Conservation (phyloP, 202 grass and related monocot genomes). For the Bolboschoenoplectus hybrid region DNA sequence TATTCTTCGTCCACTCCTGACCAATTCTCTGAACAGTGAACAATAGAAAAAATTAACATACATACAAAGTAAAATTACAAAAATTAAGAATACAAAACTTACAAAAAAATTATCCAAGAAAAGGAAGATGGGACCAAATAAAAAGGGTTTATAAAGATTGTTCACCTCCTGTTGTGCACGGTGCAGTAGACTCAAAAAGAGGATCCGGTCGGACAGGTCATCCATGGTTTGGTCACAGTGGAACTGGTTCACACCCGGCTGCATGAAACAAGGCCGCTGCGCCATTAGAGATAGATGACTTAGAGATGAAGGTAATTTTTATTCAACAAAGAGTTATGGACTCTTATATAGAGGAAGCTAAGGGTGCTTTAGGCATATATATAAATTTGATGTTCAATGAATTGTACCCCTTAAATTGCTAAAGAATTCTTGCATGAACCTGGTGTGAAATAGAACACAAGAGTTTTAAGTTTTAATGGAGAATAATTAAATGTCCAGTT, state of each 20-base stretch:
- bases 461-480: neutral
- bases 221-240: slow-evolving; percentile 17
- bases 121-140: neutral
- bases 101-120: neutral
- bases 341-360: neutral
- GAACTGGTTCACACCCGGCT: neutral
- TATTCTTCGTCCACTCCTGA: neutral
- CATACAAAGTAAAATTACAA: neutral
- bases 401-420: slow-evolving; percentile 20
- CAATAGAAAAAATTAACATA: neutral
- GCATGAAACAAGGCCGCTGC: slow-evolving; percentile 13
- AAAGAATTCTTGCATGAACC: slow-evolving; percentile 18
- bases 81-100: neutral
- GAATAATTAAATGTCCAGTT: slow-evolving; percentile 2
- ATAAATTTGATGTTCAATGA: slow-evolving; percentile 18
- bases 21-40: slow-evolving; percentile 27
- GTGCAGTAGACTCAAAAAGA: neutral
- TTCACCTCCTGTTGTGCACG: neutral
- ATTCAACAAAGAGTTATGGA: neutral
- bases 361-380: slow-evolving; percentile 18
- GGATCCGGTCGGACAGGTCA: neutral
- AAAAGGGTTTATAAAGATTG: neutral
- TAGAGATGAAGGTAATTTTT: slow-evolving; percentile 19
- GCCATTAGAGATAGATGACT: slow-evolving; percentile 12
- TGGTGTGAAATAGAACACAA: slow-evolving; percentile 5